Base-by-base conservation (phyloP, 305 asterid genomes). In the Solanum hybrid region DNA sequence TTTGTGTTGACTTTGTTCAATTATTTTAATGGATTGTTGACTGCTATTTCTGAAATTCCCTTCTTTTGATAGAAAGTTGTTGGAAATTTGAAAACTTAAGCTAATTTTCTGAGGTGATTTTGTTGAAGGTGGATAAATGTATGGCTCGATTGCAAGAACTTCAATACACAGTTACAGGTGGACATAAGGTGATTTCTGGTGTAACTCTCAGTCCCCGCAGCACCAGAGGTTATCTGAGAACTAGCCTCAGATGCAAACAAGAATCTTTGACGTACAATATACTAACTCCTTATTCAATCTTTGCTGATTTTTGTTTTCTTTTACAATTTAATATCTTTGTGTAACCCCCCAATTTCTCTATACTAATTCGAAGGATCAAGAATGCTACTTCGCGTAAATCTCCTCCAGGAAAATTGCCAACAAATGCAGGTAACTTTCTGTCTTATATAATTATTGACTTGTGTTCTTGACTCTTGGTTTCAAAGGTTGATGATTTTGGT, bases 111-210 rank as follows among this genome's bases (percentile, higher is more conserved):
- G 89, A 20, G 33, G 51, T 33, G 78, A 16, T 40, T 40, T 77
- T 78, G 90, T 36, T 80, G 89, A 89, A 96, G 98, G 98, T 97
- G 95, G 98, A 97, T 29, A 95, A 93, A 90, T 96, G 98, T 90
- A 94, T 96, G 97, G 98, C 97, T 85, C 90, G 99, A 90, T 89
- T 97, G 92, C 98, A 95, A 91, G 99, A 97, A 93, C 98, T 97
- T 79, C 99, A 96, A 29, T 87, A 92, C 92, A 93, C 96, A 61
- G 98, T 97, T 4, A 90, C 92, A 10, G 95, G 96, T 34, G 97
- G 98, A 18, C 88, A 40, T 35, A 96, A 93, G 61, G 90, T 91
- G 90, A 89, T 89, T 11, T 94, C 97, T 51, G 96, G 95, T 9
- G 94, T 92, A 89, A 93, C 90, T 90, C 93, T 94, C 84, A 95